Evolutionary conservation across 225 moss, liverwort and hornwort genomes (phyloP).

Genomic region (Anthoceros angustus): DNA sequence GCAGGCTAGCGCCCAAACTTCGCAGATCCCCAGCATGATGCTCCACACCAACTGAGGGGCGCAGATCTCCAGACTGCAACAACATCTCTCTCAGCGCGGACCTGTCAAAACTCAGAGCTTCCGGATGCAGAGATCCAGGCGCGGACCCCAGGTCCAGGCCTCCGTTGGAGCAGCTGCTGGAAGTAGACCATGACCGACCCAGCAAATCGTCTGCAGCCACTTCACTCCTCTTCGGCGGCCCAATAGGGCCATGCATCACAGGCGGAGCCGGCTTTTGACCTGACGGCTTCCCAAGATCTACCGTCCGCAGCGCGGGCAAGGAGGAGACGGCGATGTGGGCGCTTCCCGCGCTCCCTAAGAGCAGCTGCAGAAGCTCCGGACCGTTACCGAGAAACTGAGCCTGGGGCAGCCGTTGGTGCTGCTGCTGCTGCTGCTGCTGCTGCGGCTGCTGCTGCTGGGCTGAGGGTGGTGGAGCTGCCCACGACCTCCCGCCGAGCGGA

Average conservation of each 20-base stretch:
- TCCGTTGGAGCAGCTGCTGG: constrained; percentile 31
- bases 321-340: constrained; percentile 21
- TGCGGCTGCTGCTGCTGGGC: neutral
- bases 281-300: constrained; percentile 18
- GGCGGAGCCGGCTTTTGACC: constrained; percentile 32
- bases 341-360: constrained; percentile 17
- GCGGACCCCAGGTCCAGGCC: constrained; percentile 18
- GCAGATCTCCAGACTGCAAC: constrained; percentile 7
- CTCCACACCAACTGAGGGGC: neutral
- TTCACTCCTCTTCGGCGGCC: constrained; percentile 78
- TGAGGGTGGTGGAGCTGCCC: neutral
- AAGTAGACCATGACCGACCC: constrained; percentile 72
- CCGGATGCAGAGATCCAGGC: constrained; percentile 12
- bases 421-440: neutral
- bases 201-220: constrained; percentile 38
- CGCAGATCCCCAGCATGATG: neutral
- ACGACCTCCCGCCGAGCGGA: neutral
- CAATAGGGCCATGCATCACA: constrained; percentile 79
- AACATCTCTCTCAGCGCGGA: constrained; percentile 20
- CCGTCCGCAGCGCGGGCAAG: constrained; percentile 15
- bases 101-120: constrained; percentile 13
- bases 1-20: neutral
- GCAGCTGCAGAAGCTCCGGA: constrained; percentile 73
- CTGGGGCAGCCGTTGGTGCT: constrained; percentile 14
- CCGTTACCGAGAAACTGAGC: constrained; percentile 80